Evolutionary conservation across 345 rosid species (phyloP), one percentile per base, ranked within the genome.

Genomic region (Melaleuca quinquenervia): DNA sequence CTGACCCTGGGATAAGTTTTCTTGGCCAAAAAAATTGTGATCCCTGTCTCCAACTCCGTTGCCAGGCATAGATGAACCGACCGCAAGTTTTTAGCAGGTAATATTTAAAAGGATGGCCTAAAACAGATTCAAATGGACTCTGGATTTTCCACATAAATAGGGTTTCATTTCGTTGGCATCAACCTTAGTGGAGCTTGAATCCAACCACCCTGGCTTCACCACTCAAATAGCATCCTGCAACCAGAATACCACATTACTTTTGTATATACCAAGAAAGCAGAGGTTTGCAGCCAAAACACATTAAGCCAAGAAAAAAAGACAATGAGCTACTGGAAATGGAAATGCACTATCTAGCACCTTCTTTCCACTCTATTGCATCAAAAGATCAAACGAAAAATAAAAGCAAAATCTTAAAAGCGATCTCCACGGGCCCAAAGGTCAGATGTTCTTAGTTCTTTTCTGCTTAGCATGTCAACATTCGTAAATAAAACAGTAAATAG

Each of bases 1-100:
- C 85, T 89, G 91, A 82, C 89, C 85, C 82, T 86, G 90, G 70
- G 88, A 85, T 80, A 84, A 84, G 86, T 89, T 88, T 52, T 86
- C 91, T 86, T 89, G 89, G 86, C 88, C 91, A 82, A 88, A 91
- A n/a, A 87, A 86, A 87, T 87, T 85, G 90, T 76, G 83, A 87
- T 90, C 82, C 70, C 92, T 88, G 84, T 90, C 88, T 85, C 90
- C 92, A 88, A 86, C 83, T 88, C 86, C 88, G 89, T 90, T 86
- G 86, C 87, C 92, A 90, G 91, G 95, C 93, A 93, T 92, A 90
- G 88, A 91, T 90, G 84, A 87, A 62, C 48, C 78, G 24, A 70
- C 78, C 78, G 16, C 78, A 36, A 70, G 32, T 64, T 75, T 89
- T 89, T 87, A 41, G 53, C 49, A 55, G 75, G 50, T 41, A 55